Conservation (phyloP, 306 rosid species). For the Pterocarpus santalinus region DNA sequence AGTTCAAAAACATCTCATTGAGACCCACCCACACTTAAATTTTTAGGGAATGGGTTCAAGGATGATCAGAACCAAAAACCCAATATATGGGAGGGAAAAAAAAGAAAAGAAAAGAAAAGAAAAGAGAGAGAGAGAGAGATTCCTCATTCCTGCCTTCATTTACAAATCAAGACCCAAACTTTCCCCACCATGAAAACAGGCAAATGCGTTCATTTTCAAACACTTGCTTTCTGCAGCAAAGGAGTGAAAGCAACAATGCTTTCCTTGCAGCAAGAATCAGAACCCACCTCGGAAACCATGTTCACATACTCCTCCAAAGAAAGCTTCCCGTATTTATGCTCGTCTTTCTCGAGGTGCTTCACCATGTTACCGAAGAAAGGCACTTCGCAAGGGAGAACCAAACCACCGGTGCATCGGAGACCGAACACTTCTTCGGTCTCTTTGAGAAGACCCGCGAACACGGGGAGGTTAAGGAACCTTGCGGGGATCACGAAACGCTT, state of each 20-base stretch:
- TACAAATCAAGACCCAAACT: no score
- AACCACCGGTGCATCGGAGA: slow-evolving; percentile 24
- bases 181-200: neutral
- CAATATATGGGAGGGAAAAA: neutral
- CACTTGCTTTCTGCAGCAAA: slow-evolving; percentile 43
- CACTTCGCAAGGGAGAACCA: slow-evolving; percentile 32
- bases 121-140: no score
- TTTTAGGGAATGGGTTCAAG: slow-evolving; percentile 25
- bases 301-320: slow-evolving; percentile 28
- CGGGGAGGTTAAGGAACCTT: slow-evolving; percentile 54
- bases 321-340: neutral
- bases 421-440: slow-evolving; percentile 52
- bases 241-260: slow-evolving; percentile 29
- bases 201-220: slow-evolving; percentile 12
- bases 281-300: slow-evolving; percentile 27
- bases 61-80: slow-evolving; percentile 41
- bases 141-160: no score
- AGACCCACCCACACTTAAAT: slow-evolving; percentile 31
- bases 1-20: slow-evolving; percentile 50
- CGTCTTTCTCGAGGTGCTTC: slow-evolving; percentile 23
- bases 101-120: neutral
- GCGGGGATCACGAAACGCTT: slow-evolving; percentile 50
- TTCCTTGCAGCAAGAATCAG: slow-evolving; percentile 51
- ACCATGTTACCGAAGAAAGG: slow-evolving; percentile 20
- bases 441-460: slow-evolving; percentile 39